phyloP scores from a whole-genome alignment of 2,329 filamentous ascomycete genomes.

The Fusarium sambucinum region DNA sequence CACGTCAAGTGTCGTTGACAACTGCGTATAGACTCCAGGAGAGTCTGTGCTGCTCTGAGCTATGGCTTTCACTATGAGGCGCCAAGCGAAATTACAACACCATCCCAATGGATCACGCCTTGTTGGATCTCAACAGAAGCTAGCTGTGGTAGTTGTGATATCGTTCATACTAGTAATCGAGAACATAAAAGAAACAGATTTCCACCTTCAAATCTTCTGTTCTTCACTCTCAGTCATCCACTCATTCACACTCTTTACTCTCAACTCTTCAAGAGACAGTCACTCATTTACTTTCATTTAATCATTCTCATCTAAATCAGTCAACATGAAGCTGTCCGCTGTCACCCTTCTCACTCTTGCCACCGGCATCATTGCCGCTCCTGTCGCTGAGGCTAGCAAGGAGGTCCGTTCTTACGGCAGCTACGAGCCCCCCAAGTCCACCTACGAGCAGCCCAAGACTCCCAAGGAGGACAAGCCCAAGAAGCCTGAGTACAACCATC shows the following conservation, averaged over 20 bases:
- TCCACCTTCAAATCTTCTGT: not conserved
- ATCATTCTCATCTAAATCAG: not conserved
- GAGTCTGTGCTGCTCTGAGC: not conserved
- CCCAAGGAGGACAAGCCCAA: conserved; percentile 6
- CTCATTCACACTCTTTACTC: conserved; percentile 19
- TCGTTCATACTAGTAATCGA: not conserved
- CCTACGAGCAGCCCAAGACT: conserved; percentile 18
- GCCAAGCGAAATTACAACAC: conserved; percentile 10
- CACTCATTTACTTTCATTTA: conserved; percentile 3
- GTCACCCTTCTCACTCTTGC: conserved; percentile 34
- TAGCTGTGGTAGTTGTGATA: not conserved
- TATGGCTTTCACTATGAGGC: conserved; percentile 1
- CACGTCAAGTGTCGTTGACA: not conserved
- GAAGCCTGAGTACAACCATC: not conserved
- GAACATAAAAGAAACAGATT: conserved; percentile 19
- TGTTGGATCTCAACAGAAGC: not conserved
- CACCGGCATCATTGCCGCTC: conserved; percentile 34
- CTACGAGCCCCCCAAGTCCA: conserved; percentile 30
- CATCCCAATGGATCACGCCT: not conserved
- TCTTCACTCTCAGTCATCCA: conserved; percentile 26
- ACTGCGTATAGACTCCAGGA: not conserved
- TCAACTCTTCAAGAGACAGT: conserved; percentile 6
- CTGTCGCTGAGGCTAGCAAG: conserved; percentile 27
- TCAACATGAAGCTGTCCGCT: conserved; percentile 37
- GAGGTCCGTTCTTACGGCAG: conserved; percentile 7